Evolutionary conservation across 805 yeast species (phyloP).

Genomic region (Suhomyces pyralidae): DNA sequence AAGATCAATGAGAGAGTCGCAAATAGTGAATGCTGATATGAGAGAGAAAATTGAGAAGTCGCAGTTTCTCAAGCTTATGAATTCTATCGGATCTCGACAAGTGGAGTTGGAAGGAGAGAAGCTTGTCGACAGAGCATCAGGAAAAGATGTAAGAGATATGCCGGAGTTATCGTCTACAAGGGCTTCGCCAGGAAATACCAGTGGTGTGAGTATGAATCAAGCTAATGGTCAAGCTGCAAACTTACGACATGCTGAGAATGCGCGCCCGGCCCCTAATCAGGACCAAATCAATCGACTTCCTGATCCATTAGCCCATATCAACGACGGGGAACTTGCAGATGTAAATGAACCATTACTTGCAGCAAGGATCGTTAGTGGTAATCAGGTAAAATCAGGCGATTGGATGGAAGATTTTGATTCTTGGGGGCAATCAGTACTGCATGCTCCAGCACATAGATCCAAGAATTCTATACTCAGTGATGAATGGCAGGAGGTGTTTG

Average conservation of each 20-base stretch:
- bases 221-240: not conserved
- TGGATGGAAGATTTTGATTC: constrained; percentile 38
- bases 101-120: constrained; percentile 42
- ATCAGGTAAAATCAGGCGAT: constrained; percentile 30
- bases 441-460: not conserved
- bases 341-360: constrained; percentile 35
- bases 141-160: constrained; percentile 18
- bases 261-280: not conserved
- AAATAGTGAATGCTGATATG: constrained; percentile 11
- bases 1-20: constrained; percentile 16
- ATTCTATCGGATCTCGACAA: constrained; percentile 31
- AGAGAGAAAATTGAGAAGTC: constrained; percentile 33
- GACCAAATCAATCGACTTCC: constrained; percentile 28
- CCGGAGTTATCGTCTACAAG: not conserved
- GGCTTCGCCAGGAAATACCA: not conserved
- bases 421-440: constrained; percentile 12
- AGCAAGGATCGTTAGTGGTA: constrained; percentile 40
- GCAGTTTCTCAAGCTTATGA: constrained; percentile 39
- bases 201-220: not conserved
- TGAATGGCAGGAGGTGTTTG: constrained; percentile 37
- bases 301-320: constrained; percentile 43
- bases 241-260: not conserved
- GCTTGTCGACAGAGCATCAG: constrained; percentile 25
- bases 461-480: constrained; percentile 20
- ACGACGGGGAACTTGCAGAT: constrained; percentile 35